Evolutionary conservation across 768 basidiomycete species (phyloP), one percentile per base, ranked within the genome.

Genomic region (Tricholoma terreum): DNA sequence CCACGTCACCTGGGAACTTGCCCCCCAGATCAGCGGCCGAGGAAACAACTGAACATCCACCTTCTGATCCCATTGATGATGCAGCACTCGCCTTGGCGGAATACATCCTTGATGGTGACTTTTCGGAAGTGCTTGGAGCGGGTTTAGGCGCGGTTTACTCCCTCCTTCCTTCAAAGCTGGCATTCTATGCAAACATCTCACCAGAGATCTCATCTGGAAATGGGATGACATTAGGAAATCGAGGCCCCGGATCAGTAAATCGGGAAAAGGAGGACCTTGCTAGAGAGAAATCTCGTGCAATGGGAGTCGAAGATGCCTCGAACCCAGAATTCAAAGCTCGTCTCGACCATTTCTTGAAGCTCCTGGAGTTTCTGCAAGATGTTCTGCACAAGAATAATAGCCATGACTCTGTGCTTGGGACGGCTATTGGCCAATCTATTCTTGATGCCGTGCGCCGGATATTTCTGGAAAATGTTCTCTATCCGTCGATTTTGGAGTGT

Each of bases 61-160:
- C 69, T 9, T 54, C 69, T 5, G 92, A 96, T 67, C 87, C 94
- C 3, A 82, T 92, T 40, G 84, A 83, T 30, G 93, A 94, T 66
- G 92, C 93, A 1, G 89, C 90, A 1, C 77, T 95, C 42, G 90
- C 92, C 7, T 77, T 98, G 36, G 92, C 92, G 17, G 93, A 95
- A 67, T 97, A 93, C 68, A 91, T 98, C 52, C 81, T 97, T 15
- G 92, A 96, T 65, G 92, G 94, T n/a, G 96, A 98, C 71, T 96
- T 97, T 69, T 92, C 94, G n/a, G 94, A 98, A 61, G 96, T 98
- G 10, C 83, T 98, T 46, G 93, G 88, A 15, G 96, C 96, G 3
- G 94, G 94, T 14, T 70, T 98, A 10, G 89, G 93, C 3, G 96
- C 96, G 0, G 90, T 96, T 1, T 98, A 96, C 67, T 97, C 94